A percentile compares a stretch with the other conserved stretches of the same genome.
Conservation (phyloP, 192 early-diverging fungal species). For the Rhizophagus prolifer region DNA sequence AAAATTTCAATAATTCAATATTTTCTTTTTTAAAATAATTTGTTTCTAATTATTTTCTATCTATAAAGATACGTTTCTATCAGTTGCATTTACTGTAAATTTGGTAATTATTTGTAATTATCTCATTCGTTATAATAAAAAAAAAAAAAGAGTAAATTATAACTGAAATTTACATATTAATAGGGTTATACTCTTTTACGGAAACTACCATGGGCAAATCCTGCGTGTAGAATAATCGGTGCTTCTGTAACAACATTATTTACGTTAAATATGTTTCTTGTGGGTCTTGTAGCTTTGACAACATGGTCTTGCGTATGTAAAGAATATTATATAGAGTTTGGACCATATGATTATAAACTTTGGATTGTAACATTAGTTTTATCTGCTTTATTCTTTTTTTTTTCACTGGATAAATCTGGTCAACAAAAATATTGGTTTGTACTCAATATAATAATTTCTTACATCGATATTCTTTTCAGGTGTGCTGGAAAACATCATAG, state of each 20-base stretch:
- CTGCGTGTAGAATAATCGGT: neutral
- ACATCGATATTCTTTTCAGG: neutral
- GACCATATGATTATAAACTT: constrained; percentile 1
- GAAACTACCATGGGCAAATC: neutral
- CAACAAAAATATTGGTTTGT: constrained; percentile 13
- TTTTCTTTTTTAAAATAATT: neutral
- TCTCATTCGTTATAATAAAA: neutral
- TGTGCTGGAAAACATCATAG: neutral
- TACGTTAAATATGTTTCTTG: neutral
- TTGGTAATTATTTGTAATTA: neutral
- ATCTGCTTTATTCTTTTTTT: neutral
- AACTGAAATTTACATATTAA: neutral
- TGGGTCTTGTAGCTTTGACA: neutral
- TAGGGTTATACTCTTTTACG: neutral
- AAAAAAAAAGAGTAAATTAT: neutral
- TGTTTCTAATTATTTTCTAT: neutral
- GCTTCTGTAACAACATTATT: neutral
- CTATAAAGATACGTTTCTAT: neutral
- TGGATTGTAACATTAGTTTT: neutral
- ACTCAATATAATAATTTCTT: neutral
- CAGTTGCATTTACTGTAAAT: neutral
- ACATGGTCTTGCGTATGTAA: constrained; percentile 3
- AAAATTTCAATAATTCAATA: neutral
- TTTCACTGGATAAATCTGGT: neutral
- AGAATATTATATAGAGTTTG: neutral